A percentile compares a stretch with the other conserved stretches of the same genome.
Evolutionary conservation across 2,329 filamentous ascomycete species (phyloP).

Genomic region (Claviceps africana): DNA sequence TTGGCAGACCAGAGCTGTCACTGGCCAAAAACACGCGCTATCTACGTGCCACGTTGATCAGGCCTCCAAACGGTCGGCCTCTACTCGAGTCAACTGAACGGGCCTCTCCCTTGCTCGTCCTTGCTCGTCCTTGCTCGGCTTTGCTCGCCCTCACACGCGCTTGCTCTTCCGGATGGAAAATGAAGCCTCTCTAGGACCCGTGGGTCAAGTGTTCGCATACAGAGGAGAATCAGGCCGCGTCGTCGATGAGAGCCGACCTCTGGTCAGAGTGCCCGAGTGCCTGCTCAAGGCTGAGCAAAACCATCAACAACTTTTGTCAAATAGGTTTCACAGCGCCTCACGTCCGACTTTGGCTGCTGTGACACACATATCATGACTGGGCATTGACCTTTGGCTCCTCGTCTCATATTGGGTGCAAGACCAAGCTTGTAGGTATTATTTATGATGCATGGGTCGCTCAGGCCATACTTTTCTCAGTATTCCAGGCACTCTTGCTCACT

Average conservation of each 20-base stretch:
- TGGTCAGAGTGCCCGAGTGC: neutral
- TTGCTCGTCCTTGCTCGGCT: too few species aligned
- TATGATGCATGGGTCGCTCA: constrained; percentile 4
- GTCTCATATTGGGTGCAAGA: constrained; percentile 1
- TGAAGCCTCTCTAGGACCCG: neutral
- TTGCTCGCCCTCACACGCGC: too few species aligned
- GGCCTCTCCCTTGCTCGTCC: neutral
- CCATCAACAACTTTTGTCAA: neutral
- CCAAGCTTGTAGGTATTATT: constrained; percentile 1
- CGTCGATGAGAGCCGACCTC: neutral
- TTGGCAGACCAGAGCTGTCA: too few species aligned
- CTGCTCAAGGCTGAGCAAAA: neutral
- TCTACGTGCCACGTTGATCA: too few species aligned
- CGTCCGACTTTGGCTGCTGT: constrained; percentile 2
- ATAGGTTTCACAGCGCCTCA: neutral
- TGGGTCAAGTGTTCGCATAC: neutral
- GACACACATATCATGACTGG: too few species aligned
- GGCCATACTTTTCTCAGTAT: constrained; percentile 2
- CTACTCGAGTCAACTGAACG: too few species aligned
- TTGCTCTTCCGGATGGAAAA: constrained; percentile 1
- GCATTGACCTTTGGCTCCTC: neutral
- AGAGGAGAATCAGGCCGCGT: neutral
- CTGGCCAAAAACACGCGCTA: too few species aligned
- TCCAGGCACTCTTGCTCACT: too few species aligned
- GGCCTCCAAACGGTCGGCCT: too few species aligned